These are phyloP conservation scores for Pichia kudriavzevii DNA, from an alignment of 1,139 yeast species.

Conservation along the genomic window DNA sequence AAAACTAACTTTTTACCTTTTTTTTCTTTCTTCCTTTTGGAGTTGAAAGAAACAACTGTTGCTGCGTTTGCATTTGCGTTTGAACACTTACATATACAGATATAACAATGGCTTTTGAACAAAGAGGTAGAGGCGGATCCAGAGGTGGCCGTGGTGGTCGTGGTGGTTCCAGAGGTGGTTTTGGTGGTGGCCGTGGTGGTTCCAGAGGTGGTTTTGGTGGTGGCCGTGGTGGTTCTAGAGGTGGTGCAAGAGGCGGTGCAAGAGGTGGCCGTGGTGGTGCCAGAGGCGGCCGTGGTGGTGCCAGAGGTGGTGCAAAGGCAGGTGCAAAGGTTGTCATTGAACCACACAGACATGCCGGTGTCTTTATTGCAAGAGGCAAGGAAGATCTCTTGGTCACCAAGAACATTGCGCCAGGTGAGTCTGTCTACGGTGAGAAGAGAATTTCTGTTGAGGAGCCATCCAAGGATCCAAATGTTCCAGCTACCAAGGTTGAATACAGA, in stretches of 20 bases:
- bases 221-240: constrained; percentile 28
- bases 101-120: constrained; percentile 26
- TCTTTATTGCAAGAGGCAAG: constrained; percentile 98
- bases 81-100: constrained; percentile 1
- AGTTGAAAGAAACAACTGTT: too few relatives aligned
- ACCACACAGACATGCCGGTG: constrained; percentile 98
- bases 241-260: constrained; percentile 55
- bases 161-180: constrained; percentile 35
- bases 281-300: constrained; percentile 56
- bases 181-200: constrained; percentile 29
- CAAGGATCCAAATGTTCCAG: constrained; percentile 76
- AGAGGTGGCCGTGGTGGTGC: constrained; percentile 56
- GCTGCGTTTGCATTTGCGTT: too few relatives aligned
- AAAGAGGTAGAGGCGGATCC: constrained; percentile 33
- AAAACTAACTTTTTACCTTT: too few relatives aligned
- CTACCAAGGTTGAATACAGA: constrained; percentile 96
- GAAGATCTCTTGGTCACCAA: constrained; percentile 96
- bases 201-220: constrained; percentile 27
- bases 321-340: constrained; percentile 96
- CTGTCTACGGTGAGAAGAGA: constrained; percentile 97
- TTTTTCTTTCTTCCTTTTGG: too few relatives aligned
- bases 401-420: constrained; percentile 96
- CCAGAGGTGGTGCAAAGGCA: constrained; percentile 70
- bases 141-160: constrained; percentile 32
- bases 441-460: constrained; percentile 88